A percentile compares a stretch with the other conserved stretches of the same genome.
Evolutionary conservation across 1,284 basidiomycete genomes (phyloP).

Genomic region (Hypsizygus ulmarius): DNA sequence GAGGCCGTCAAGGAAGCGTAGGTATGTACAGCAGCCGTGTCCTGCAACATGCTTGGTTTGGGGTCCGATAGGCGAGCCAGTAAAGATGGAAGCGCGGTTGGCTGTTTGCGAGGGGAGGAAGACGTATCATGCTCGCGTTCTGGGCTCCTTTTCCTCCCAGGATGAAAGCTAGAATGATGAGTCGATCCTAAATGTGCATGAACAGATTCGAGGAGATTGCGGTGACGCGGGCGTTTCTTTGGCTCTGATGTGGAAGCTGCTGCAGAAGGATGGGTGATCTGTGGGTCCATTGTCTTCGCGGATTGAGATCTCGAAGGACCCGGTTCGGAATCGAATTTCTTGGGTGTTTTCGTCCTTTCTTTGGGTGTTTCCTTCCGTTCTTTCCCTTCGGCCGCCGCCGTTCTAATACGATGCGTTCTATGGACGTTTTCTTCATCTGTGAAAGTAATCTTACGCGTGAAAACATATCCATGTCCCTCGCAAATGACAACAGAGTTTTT

Average conservation of each 20-base stretch:
- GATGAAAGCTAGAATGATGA: slow-evolving; percentile 1
- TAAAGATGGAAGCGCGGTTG: slow-evolving; percentile 7
- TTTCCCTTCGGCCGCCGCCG: slow-evolving; percentile 11
- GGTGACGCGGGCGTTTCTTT: slow-evolving; percentile 30
- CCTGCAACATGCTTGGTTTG: neutral
- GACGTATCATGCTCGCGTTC: slow-evolving; percentile 8
- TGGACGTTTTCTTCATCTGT: slow-evolving; percentile 1
- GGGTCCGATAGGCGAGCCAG: slow-evolving; percentile 11
- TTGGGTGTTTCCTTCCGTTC: slow-evolving; percentile 7
- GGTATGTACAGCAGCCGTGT: slow-evolving; percentile 1
- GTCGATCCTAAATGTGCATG: slow-evolving; percentile 42
- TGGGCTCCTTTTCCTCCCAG: neutral
- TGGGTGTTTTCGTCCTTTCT: neutral
- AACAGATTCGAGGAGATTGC: slow-evolving; percentile 45
- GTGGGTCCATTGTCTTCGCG: neutral
- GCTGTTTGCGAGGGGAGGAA: slow-evolving; percentile 1
- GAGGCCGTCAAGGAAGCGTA: slow-evolving; percentile 1
- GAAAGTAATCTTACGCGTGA: slow-evolving; percentile 2
- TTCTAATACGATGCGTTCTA: neutral
- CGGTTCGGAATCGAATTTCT: neutral
- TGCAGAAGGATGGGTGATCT: neutral
- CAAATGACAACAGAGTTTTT: neutral
- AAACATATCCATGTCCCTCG: neutral
- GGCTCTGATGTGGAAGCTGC: slow-evolving; percentile 2
- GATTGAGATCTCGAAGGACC: neutral